Evolutionary conservation across 208 protist species (phyloP), one percentile per base, ranked within the genome.

Genomic region (Crithidia fasciculata): DNA sequence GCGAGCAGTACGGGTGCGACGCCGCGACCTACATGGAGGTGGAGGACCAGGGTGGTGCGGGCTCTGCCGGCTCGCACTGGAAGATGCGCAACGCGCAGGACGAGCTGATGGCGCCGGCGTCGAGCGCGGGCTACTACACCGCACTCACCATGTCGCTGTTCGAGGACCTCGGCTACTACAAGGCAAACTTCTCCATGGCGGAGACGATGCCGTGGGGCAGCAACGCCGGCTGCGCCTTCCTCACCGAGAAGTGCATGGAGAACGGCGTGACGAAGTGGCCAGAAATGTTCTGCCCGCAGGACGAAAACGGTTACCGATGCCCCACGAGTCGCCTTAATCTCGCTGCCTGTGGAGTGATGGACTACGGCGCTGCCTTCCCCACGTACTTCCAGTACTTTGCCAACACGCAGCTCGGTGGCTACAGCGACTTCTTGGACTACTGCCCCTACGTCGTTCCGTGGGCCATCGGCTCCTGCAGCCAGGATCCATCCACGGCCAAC

Each of bases 61-160:
- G 78, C 36, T 86, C 85, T 3, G 72, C 54, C 3, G 56, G 58
- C 45, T 96, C 90, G 18, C 94, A 98, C 82, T 96, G 94, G 91
- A 90, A 96, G 80, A 74, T 80, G 43, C 80, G 88, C 61, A 87
- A 91, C 54, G 84, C 90, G 15, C 78, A 77, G 55, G 85, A 97
- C 45, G 95, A 98, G 68, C 69, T 95, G 44, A 98, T 98, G 93
- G 62, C 86, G 13, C 78, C 74, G 8, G 69, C 67, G 13, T 8
- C 5, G 0, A 15, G 16, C 45, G 63, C 36, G 7, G 81, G 47
- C n/a, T 95, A 73, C 69, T 91, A 87, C 76, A 93, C 67, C 16
- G 78, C 72, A 5, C 63, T 98, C 7, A 98, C 96, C n/a, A 77
- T 98, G 62, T 80, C 93, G 2, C 39, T 79, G 4, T 91, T 98